phyloP scores from a whole-genome alignment of 306 rosid species.

The Cicer chorassanicum region DNA sequence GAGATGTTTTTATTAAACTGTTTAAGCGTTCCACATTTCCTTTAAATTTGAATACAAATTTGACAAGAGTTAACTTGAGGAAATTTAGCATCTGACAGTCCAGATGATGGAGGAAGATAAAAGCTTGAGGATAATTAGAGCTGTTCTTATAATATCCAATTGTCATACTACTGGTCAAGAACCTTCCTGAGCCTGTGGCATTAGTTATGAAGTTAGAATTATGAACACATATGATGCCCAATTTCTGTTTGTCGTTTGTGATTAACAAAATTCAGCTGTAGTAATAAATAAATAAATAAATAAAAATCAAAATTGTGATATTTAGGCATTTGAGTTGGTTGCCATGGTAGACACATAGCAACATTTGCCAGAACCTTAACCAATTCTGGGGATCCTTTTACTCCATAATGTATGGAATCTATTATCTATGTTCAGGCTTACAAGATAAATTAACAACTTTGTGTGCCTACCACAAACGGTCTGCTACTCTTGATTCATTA shows the following conservation, averaged over 20 bases:
- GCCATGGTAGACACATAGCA: not conserved
- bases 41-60: not conserved
- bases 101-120: not conserved
- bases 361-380: not conserved
- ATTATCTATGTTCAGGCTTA: not conserved
- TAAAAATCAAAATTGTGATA: not conserved
- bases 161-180: not conserved
- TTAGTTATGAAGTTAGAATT: no score
- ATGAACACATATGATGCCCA: no score
- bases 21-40: no score
- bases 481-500: constrained; percentile 5
- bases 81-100: not conserved
- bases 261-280: no score
- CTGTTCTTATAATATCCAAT: not conserved
- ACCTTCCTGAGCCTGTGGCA: no score
- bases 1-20: no score
- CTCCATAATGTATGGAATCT: not conserved
- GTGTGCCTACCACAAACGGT: not conserved
- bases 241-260: no score
- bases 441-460: not conserved
- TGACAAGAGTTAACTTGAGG: not conserved
- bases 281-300: no score
- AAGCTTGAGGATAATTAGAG: not conserved
- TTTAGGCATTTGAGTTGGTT: constrained; percentile 5
- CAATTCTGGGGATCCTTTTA: not conserved